A percentile compares a stretch with the other conserved stretches of the same genome.
These are phyloP conservation scores for Lasiodiplodia sp. DNA, from an alignment of 2,329 filamentous ascomycete species.

Conservation along the genomic window DNA sequence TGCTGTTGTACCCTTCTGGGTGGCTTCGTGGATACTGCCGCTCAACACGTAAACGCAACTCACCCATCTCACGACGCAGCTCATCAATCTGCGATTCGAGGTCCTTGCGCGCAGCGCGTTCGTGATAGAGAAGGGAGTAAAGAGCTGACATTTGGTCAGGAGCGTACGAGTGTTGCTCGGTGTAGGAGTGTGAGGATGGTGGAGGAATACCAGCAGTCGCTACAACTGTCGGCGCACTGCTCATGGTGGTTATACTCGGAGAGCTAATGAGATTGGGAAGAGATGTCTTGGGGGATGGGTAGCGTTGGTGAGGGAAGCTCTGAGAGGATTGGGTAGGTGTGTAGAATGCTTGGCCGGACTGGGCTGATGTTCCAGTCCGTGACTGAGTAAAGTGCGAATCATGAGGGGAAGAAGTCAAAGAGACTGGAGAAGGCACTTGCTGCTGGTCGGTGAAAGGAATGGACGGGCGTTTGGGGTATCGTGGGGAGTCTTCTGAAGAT, in stretches of 20 bases:
- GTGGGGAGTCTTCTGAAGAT: conserved; percentile 32
- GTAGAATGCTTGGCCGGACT: conserved; percentile 4
- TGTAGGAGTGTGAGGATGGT: conserved; percentile 18
- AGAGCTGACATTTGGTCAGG: conserved; percentile 36
- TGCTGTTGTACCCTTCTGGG: conserved; percentile 31
- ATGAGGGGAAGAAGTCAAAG: conserved; percentile 12
- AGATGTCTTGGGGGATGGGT: conserved; percentile 12
- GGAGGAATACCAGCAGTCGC: conserved; percentile 18
- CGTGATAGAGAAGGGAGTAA: conserved; percentile 39
- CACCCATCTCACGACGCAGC: conserved; percentile 42
- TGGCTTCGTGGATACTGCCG: conserved; percentile 38
- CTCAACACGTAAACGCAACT: conserved; percentile 40
- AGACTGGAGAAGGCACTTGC: conserved; percentile 18
- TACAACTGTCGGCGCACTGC: conserved; percentile 22
- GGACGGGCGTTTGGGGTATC: conserved; percentile 24
- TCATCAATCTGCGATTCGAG: conserved; percentile 43
- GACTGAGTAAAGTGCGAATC: conserved; percentile 9
- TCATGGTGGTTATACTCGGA: conserved; percentile 23
- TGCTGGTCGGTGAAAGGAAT: conserved; percentile 20
- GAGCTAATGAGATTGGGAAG: conserved; percentile 19
- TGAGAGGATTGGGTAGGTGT: conserved; percentile 2
- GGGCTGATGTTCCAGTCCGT: neutral
- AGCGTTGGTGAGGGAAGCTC: conserved; percentile 6
- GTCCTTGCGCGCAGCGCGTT: conserved; percentile 43
- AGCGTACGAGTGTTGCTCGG: conserved; percentile 22